phyloP scores from a whole-genome alignment of 2,329 filamentous ascomycete species.

The Magnaporthiopsis rhizophila region DNA sequence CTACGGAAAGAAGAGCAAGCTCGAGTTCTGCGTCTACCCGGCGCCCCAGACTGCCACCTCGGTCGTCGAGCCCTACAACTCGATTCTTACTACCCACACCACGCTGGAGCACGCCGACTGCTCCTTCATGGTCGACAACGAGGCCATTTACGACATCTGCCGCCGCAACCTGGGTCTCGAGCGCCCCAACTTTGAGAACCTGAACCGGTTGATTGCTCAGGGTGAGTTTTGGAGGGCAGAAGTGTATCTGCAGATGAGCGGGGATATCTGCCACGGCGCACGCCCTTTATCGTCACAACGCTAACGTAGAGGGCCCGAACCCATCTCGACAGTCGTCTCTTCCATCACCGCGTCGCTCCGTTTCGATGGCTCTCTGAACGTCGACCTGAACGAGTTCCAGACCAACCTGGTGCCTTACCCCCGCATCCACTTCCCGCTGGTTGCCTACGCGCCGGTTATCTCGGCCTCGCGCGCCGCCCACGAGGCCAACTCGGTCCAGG shows the following conservation, averaged over 20 bases:
- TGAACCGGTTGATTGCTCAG: slow-evolving; percentile 66
- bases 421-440: slow-evolving; percentile 66
- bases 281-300: too few species aligned
- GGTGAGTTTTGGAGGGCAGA: slow-evolving; percentile 1
- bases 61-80: slow-evolving; percentile 68
- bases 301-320: too few species aligned
- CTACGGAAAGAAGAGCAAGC: slow-evolving; percentile 71
- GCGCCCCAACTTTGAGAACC: slow-evolving; percentile 61
- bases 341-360: slow-evolving; percentile 66
- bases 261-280: too few species aligned
- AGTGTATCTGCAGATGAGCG: too few species aligned
- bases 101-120: slow-evolving; percentile 73
- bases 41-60: slow-evolving; percentile 62
- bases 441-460: slow-evolving; percentile 65
- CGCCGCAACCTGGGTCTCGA: slow-evolving; percentile 63
- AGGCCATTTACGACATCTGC: slow-evolving; percentile 70
- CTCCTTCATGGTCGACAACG: slow-evolving; percentile 70
- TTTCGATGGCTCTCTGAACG: slow-evolving; percentile 65
- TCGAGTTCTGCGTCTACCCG: slow-evolving; percentile 66
- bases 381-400: slow-evolving; percentile 72
- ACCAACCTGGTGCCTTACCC: slow-evolving; percentile 68
- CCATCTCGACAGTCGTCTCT: slow-evolving; percentile 45
- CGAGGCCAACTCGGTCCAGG: slow-evolving; percentile 80
- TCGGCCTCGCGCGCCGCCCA: slow-evolving; percentile 70
- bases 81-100: slow-evolving; percentile 65